Conservation (phyloP, 192 early-diverging fungal genomes). For the Linnemannia zychae region DNA sequence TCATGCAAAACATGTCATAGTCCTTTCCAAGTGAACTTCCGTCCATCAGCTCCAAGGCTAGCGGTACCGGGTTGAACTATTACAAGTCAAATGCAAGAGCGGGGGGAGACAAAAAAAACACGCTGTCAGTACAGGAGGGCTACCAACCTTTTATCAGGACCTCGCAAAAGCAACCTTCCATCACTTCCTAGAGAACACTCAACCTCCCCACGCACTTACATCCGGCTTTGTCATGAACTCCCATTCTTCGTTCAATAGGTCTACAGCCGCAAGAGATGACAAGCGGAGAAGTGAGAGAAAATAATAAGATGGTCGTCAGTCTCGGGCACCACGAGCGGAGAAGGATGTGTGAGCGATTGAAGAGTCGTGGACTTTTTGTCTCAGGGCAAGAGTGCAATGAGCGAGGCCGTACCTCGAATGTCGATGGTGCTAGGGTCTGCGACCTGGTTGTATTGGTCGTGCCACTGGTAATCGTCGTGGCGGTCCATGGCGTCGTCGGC, state of each 20-base stretch:
- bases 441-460: conserved; percentile 32
- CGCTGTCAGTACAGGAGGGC: not conserved
- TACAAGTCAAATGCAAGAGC: not conserved
- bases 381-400: not conserved
- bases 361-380: not conserved
- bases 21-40: conserved; percentile 75
- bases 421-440: conserved; percentile 36
- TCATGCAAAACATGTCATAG: conserved; percentile 74
- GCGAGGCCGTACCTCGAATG: conserved; percentile 29
- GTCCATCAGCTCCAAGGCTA: conserved; percentile 82
- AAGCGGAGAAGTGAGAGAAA: not conserved
- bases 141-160: not conserved
- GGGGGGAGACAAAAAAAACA: not conserved
- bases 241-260: conserved; percentile 62
- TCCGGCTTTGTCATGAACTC: conserved; percentile 69
- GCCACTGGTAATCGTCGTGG: conserved; percentile 46
- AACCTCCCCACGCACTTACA: conserved; percentile 38
- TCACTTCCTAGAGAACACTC: not conserved
- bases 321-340: not conserved
- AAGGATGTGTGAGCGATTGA: not conserved
- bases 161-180: not conserved
- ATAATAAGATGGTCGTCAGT: not conserved
- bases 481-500: conserved; percentile 18
- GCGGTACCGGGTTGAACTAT: conserved; percentile 80
- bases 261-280: conserved; percentile 17